Evolutionary conservation across 2,329 filamentous ascomycete genomes (phyloP).

Genomic region (Alternaria consortialis): DNA sequence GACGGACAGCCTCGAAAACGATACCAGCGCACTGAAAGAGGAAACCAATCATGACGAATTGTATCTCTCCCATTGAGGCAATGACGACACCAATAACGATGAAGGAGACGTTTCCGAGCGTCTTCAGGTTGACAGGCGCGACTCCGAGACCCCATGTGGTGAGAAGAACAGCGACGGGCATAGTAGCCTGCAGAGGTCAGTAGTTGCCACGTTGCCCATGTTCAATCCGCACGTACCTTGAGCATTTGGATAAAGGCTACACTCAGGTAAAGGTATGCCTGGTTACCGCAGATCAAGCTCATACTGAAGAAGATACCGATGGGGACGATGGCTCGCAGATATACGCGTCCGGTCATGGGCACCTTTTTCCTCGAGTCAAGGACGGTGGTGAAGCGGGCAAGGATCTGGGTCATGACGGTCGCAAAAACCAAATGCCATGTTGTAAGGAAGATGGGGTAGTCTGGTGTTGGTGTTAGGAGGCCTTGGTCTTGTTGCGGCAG

Average conservation of each 20-base stretch:
- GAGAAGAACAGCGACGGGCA: slow-evolving; percentile 89
- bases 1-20: slow-evolving; percentile 80
- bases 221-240: slow-evolving; percentile 69
- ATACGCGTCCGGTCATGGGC: slow-evolving; percentile 95
- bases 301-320: slow-evolving; percentile 96
- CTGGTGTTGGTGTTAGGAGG: slow-evolving; percentile 43
- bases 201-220: not conserved
- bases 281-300: slow-evolving; percentile 94
- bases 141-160: slow-evolving; percentile 89
- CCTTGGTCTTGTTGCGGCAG: slow-evolving; percentile 4
- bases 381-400: slow-evolving; percentile 86
- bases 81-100: slow-evolving; percentile 96
- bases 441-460: slow-evolving; percentile 71
- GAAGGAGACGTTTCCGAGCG: slow-evolving; percentile 89
- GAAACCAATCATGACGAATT: slow-evolving; percentile 84
- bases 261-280: slow-evolving; percentile 93
- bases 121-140: slow-evolving; percentile 82
- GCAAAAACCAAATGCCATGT: slow-evolving; percentile 96
- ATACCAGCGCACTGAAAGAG: slow-evolving; percentile 81
- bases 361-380: slow-evolving; percentile 95
- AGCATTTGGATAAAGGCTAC: slow-evolving; percentile 99
- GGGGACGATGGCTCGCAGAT: slow-evolving; percentile 90
- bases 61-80: slow-evolving; percentile 93
- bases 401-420: slow-evolving; percentile 90
- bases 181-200: slow-evolving; percentile 74